These are phyloP conservation scores for Scheffersomyces lignicola DNA, from an alignment of 1,139 yeast species.

Conservation along the genomic window DNA sequence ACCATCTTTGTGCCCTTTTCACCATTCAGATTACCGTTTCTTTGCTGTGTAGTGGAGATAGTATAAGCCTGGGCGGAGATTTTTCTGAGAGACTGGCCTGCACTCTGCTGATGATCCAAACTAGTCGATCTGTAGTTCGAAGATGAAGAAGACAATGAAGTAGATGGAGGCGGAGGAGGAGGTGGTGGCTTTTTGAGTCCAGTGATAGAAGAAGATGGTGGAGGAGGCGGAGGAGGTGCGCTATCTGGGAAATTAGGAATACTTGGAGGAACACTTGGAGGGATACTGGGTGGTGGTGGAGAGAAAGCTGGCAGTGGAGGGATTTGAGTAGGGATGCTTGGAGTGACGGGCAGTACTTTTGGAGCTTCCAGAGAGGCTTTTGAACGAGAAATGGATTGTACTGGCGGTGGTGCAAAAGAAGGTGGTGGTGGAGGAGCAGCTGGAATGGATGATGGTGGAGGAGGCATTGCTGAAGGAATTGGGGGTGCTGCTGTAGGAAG, in stretches of 20 bases:
- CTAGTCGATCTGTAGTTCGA: slow-evolving; percentile 17
- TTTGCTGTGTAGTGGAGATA: slow-evolving; percentile 25
- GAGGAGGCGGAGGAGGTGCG: slow-evolving; percentile 20
- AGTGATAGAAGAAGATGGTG: slow-evolving; percentile 16
- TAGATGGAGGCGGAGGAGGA: slow-evolving; percentile 37
- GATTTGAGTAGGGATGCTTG: slow-evolving; percentile 5
- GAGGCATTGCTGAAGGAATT: slow-evolving; percentile 11
- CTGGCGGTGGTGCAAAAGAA: slow-evolving; percentile 9
- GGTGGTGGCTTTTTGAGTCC: slow-evolving; percentile 28
- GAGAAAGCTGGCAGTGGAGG: slow-evolving; percentile 12
- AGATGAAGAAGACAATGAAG: slow-evolving; percentile 10
- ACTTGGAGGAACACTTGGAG: too few relatives aligned
- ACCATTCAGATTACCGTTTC: slow-evolving; percentile 17
- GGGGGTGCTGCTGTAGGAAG: slow-evolving; percentile 5
- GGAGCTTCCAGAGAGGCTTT: too few relatives aligned
- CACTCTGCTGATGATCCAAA: slow-evolving; percentile 46
- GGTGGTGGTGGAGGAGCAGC: slow-evolving; percentile 16
- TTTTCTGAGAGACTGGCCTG: slow-evolving; percentile 52
- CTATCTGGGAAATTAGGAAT: slow-evolving; percentile 15
- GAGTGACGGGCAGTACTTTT: slow-evolving; percentile 13
- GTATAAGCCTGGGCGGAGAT: slow-evolving; percentile 62
- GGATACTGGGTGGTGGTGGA: slow-evolving; percentile 17
- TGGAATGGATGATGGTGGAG: slow-evolving; percentile 12
- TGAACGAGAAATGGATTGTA: neutral
- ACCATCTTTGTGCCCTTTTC: slow-evolving; percentile 27